These are phyloP conservation scores for Leersia perrieri DNA, from an alignment of 176 grass and related monocot genomes.

Conservation along the genomic window DNA sequence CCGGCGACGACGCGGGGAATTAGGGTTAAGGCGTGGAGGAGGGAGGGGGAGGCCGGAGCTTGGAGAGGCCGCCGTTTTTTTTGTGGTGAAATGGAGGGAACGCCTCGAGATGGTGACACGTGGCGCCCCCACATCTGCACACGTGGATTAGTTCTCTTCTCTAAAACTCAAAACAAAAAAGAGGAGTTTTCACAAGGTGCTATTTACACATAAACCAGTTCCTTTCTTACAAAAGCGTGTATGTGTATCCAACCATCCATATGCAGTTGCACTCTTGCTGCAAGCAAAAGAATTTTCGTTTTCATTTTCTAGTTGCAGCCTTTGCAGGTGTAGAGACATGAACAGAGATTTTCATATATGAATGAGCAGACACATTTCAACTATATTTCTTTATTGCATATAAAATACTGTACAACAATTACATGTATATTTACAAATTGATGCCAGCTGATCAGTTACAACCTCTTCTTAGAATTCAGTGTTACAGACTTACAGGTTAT, in stretches of 20 bases:
- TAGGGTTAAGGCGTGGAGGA: conserved; percentile 35
- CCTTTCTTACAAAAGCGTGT: not conserved
- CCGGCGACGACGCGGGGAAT: conserved; percentile 16
- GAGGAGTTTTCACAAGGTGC: not conserved
- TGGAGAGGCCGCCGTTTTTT: conserved; percentile 33
- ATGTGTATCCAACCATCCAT: too few species aligned
- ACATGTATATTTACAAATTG: conserved; percentile 38
- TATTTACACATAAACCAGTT: not conserved
- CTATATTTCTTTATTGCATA: not conserved
- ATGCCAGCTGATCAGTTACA: conserved; percentile 16
- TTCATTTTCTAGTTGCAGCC: not conserved
- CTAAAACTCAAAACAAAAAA: not conserved
- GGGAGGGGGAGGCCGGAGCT: conserved; percentile 13
- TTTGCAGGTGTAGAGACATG: not conserved
- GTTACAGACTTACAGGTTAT: conserved; percentile 6
- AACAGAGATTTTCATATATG: not conserved
- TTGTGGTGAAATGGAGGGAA: conserved; percentile 57
- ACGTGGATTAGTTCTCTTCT: conserved; percentile 43
- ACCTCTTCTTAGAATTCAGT: not conserved
- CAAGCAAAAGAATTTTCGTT: not conserved
- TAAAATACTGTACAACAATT: not conserved
- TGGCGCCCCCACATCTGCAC: conserved; percentile 5
- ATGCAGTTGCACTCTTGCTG: not conserved
- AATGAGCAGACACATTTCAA: not conserved
- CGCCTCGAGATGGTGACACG: conserved; percentile 45